A percentile compares a stretch with the other conserved stretches of the same genome.
phyloP scores from a whole-genome alignment of 352 stramenopile species.

The Pythium folliculosum region DNA sequence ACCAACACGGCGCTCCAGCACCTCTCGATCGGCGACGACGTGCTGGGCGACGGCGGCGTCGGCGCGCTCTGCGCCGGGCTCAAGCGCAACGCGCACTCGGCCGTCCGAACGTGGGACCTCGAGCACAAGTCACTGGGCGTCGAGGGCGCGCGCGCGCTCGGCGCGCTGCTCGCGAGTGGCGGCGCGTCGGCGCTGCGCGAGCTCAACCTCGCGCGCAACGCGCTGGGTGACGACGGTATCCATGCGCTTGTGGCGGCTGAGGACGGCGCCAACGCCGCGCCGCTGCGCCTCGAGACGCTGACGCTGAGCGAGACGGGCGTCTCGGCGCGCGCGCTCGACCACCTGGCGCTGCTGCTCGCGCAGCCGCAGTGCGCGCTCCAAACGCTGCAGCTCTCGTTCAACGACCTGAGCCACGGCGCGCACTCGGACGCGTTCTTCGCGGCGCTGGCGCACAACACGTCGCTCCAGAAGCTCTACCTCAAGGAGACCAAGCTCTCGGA shows the following conservation, averaged over 20 bases:
- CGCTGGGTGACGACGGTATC: conserved; percentile 36
- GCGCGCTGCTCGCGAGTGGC: conserved; percentile 48
- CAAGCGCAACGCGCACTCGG: conserved; percentile 51
- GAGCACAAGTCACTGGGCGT: conserved; percentile 67
- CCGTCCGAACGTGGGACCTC: conserved; percentile 65
- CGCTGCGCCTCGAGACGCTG: conserved; percentile 44
- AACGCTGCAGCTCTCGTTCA: conserved; percentile 74
- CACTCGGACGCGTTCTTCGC: conserved; percentile 54
- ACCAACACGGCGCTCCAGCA: conserved; percentile 67
- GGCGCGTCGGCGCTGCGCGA: conserved; percentile 44
- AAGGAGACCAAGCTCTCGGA: conserved; percentile 68
- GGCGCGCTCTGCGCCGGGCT: conserved; percentile 49
- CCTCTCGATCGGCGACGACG: conserved; percentile 61
- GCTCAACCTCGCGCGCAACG: conserved; percentile 67
- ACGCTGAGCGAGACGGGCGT: conserved; percentile 50
- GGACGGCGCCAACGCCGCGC: conserved; percentile 42
- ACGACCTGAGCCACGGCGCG: conserved; percentile 35
- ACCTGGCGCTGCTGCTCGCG: conserved; percentile 46
- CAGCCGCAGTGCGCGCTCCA: conserved; percentile 49
- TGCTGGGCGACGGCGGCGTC: conserved; percentile 59
- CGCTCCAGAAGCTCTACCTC: conserved; percentile 61
- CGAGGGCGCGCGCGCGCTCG: conserved; percentile 47
- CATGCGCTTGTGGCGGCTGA: background rate
- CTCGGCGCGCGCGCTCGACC: conserved; percentile 46
- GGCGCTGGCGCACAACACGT: conserved; percentile 57